These are phyloP conservation scores for Manihot esculenta DNA, from an alignment of 441 rosid species.

Conservation along the genomic window DNA sequence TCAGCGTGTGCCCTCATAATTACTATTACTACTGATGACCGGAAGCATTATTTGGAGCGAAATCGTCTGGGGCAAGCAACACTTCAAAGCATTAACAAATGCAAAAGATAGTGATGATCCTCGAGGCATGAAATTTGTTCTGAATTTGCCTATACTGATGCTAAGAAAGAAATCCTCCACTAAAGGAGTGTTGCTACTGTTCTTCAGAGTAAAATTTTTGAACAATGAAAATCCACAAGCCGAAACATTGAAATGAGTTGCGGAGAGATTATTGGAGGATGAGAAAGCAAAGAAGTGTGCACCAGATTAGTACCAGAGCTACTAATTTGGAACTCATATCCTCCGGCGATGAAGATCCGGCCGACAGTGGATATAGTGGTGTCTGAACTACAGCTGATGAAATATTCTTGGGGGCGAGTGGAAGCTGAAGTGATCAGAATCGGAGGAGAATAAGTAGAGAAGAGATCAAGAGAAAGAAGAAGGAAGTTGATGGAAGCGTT, in stretches of 20 bases:
- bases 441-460: conserved; percentile 25
- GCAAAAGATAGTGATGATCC: conserved; percentile 34
- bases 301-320: conserved; percentile 35
- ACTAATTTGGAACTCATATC: conserved; percentile 42
- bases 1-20: conserved; percentile 25
- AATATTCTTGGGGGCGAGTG: conserved; percentile 30
- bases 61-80: conserved; percentile 37
- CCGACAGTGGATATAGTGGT: conserved; percentile 1
- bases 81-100: conserved; percentile 60
- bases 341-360: conserved; percentile 29
- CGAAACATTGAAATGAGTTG: conserved; percentile 44
- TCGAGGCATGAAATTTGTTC: conserved; percentile 23
- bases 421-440: conserved; percentile 15
- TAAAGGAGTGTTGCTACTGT: conserved; percentile 1
- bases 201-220: conserved; percentile 29
- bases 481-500: background rate
- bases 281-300: conserved; percentile 53
- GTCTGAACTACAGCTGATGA: conserved; percentile 54
- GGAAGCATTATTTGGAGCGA: conserved; percentile 23
- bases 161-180: conserved; percentile 31
- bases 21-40: background rate
- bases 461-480: background rate
- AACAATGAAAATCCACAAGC: conserved; percentile 37
- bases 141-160: conserved; percentile 26
- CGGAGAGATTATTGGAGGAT: conserved; percentile 25